These are phyloP conservation scores for button mushroom (Agaricus bisporus) DNA, from an alignment of 768 basidiomycete genomes.

Conservation along the genomic window DNA sequence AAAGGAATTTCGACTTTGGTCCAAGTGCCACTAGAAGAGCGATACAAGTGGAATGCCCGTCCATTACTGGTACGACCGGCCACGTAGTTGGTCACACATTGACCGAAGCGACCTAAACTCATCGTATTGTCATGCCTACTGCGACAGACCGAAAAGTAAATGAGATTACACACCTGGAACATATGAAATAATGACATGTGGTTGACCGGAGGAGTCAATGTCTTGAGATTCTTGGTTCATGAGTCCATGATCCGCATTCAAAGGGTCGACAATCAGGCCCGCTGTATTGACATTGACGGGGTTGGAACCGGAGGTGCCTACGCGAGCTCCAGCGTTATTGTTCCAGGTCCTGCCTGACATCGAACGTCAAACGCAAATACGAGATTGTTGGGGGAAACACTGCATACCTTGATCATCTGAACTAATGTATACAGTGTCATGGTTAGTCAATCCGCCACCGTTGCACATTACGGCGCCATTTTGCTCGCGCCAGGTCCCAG, in stretches of 20 bases:
- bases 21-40: constrained; percentile 32
- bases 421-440: constrained; percentile 41
- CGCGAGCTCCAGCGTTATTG: constrained; percentile 30
- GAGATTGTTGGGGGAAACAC: background rate
- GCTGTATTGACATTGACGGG: constrained; percentile 37
- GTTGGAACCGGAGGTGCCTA: constrained; percentile 35
- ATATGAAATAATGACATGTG: constrained; percentile 43
- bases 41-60: constrained; percentile 38
- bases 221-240: constrained; percentile 49
- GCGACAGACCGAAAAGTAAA: background rate
- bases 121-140: background rate
- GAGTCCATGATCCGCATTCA: constrained; percentile 42
- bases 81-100: constrained; percentile 39
- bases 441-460: constrained; percentile 38
- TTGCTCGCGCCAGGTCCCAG: constrained; percentile 44
- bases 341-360: constrained; percentile 37
- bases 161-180: constrained; percentile 29
- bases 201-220: constrained; percentile 37
- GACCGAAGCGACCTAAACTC: constrained; percentile 34
- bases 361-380: background rate
- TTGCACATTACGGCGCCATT: constrained; percentile 35
- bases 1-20: constrained; percentile 43
- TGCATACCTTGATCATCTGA: constrained; percentile 37
- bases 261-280: constrained; percentile 37
- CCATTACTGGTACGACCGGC: constrained; percentile 29